Conservation (phyloP, 1,284 basidiomycete genomes). For the Sporisorium scitamineum region DNA sequence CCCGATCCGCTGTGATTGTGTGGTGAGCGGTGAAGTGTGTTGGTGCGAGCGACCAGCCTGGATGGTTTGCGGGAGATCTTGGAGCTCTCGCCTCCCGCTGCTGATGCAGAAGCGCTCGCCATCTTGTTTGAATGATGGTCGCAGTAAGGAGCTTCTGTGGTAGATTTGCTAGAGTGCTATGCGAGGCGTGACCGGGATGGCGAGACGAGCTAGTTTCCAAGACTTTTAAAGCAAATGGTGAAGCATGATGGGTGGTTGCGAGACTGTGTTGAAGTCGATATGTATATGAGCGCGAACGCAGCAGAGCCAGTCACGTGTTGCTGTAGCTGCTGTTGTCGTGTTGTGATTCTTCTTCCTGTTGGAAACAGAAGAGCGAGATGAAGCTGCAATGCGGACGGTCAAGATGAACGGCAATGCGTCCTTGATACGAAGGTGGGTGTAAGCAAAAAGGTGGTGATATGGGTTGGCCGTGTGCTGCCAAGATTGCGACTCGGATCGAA, state of each 20-base stretch:
- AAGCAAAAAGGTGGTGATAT: not conserved
- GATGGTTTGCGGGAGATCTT: constrained; percentile 33
- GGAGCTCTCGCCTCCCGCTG: constrained; percentile 10
- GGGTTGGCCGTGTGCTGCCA: not conserved
- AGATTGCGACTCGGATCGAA: not conserved
- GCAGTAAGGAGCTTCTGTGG: not conserved
- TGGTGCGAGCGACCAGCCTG: constrained; percentile 34
- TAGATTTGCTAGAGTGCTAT: not conserved
- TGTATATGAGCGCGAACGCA: not conserved
- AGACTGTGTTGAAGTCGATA: not conserved
- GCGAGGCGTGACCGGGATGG: not conserved
- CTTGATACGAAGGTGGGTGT: constrained; percentile 5
- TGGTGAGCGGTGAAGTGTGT: constrained; percentile 41
- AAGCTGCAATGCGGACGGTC: not conserved
- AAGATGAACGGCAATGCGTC: constrained; percentile 1
- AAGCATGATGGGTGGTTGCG: constrained; percentile 3
- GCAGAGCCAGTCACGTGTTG: not conserved
- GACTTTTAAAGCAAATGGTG: not conserved
- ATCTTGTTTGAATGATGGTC: constrained; percentile 9
- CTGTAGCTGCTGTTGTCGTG: not conserved
- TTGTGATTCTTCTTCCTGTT: not conserved
- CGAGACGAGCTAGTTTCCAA: not conserved
- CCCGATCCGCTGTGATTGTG: constrained; percentile 51
- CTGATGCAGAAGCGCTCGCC: constrained; percentile 26
- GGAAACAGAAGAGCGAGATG: not conserved